These are phyloP conservation scores for Leishmania arabica DNA, from an alignment of 208 protist genomes.

Conservation along the genomic window DNA sequence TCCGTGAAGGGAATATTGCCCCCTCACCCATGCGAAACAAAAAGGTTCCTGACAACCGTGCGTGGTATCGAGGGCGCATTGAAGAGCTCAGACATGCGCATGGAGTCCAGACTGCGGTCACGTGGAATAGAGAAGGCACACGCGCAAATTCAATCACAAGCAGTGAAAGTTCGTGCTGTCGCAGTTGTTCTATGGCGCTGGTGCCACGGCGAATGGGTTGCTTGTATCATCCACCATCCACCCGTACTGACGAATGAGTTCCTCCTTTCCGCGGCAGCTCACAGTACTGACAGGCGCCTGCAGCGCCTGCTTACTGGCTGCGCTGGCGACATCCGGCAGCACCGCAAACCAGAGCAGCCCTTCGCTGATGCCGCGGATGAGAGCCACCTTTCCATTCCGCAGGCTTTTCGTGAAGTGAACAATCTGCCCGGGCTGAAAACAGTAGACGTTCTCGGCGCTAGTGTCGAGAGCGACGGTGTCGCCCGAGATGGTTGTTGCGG, in stretches of 20 bases:
- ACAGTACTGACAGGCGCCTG: conserved; percentile 70
- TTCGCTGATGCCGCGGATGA: conserved; percentile 73
- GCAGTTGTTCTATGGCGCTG: not conserved
- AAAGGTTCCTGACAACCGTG: not conserved
- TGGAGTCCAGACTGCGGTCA: no score
- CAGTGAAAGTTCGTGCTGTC: not conserved
- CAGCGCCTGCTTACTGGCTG: conserved; percentile 51
- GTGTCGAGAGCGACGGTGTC: conserved; percentile 51
- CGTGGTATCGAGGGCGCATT: not conserved
- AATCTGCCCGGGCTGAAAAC: conserved; percentile 77
- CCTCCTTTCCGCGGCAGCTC: conserved; percentile 81
- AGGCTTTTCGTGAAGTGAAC: conserved; percentile 90
- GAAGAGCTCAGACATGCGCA: not conserved
- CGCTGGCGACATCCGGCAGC: conserved; percentile 53
- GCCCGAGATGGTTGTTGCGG: conserved; percentile 62
- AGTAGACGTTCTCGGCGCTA: conserved; percentile 38
- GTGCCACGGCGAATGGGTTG: conserved; percentile 31
- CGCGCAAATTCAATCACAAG: not conserved
- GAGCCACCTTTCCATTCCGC: conserved; percentile 82
- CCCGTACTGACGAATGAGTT: conserved; percentile 89
- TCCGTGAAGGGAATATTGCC: not conserved
- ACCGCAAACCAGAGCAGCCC: conserved; percentile 86
- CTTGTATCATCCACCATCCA: conserved; percentile 71
- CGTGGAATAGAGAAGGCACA: not conserved
- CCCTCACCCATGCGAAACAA: no score